Conservation (phyloP, 2,329 filamentous ascomycete species). For the Volutella citrinella region DNA sequence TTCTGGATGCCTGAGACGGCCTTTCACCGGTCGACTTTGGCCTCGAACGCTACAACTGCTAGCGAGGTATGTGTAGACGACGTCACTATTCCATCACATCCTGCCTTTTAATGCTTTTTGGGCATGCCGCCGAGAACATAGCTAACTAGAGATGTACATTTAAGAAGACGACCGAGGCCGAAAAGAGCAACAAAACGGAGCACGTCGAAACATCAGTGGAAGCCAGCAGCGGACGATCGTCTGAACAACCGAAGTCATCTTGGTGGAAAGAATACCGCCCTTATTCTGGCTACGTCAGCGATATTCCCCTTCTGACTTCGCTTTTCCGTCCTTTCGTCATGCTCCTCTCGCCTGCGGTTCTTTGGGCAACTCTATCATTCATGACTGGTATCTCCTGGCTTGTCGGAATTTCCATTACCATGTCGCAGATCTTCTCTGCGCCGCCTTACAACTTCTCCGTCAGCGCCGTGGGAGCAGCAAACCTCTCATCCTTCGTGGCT, state of each 20-base stretch:
- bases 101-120: too few species aligned
- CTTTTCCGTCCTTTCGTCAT: neutral
- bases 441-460: neutral
- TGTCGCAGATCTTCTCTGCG: neutral
- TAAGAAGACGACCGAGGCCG: too few species aligned
- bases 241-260: neutral
- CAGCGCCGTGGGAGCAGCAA: slow-evolving; percentile 1
- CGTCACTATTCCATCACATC: too few species aligned
- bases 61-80: too few species aligned
- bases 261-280: neutral
- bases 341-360: neutral
- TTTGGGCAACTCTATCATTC: neutral
- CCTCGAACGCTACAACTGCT: too few species aligned
- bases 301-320: neutral
- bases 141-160: too few species aligned
- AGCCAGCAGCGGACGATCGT: too few species aligned
- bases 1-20: slow-evolving; percentile 43
- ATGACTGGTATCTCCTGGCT: neutral
- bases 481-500: slow-evolving; percentile 11
- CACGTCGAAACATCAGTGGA: too few species aligned
- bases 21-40: slow-evolving; percentile 30
- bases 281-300: neutral
- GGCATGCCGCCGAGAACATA: too few species aligned
- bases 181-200: too few species aligned
- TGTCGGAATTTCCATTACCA: neutral